Evolutionary conservation across 2,329 filamentous ascomycete species (phyloP), one percentile per base, ranked within the genome.

Genomic region (Colletotrichum tofieldiae): DNA sequence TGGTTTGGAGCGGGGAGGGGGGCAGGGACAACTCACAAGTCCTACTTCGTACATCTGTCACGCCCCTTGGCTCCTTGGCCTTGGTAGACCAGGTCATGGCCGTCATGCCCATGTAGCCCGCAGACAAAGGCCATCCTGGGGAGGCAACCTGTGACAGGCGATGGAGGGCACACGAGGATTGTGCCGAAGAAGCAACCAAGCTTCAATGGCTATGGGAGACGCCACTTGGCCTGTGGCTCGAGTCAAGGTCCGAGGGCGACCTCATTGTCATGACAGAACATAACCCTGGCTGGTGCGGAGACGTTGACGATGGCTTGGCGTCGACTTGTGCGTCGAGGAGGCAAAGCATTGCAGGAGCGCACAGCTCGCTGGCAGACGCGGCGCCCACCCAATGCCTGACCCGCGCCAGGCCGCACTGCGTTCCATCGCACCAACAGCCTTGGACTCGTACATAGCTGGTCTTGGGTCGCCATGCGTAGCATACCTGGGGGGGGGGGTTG

Each of bases 201-300:
- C 41, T 35, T 64, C 43, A 41, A 56, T 71, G 45, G 43, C 37
- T 18, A 49, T 35, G 26, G 32, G 23, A 43, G 49, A 45, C 6
- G 35, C 9, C 43, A 45, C 69, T 58, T 52, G 52, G 58, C 58
- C 23, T 29, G 18, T 47, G 41, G 16, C 26, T 61, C 29, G 65
- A 64, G 51, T 63, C 65, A 69, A 63, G 58, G 51, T 58, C 43
- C 26, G 29, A 59, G 43, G 49, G 47, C 45, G 64, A 43, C 41
- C 54, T 35, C 39, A 37, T 62, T 71, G 26, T 51, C 47, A 47
- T 54, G 67, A 67, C 55, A 43, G 51, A 70, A 66, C 52, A 32
- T 23, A 47, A 61, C 20, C n/a, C 51, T 35, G 47, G 55, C 51
- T 35, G 47, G 55, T 58, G n/a, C 43, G 18, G 62, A 66, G 59